Evolutionary conservation across 805 yeast genomes (phyloP), one percentile per base, ranked within the genome.

Genomic region (Torulaspora quercuum): DNA sequence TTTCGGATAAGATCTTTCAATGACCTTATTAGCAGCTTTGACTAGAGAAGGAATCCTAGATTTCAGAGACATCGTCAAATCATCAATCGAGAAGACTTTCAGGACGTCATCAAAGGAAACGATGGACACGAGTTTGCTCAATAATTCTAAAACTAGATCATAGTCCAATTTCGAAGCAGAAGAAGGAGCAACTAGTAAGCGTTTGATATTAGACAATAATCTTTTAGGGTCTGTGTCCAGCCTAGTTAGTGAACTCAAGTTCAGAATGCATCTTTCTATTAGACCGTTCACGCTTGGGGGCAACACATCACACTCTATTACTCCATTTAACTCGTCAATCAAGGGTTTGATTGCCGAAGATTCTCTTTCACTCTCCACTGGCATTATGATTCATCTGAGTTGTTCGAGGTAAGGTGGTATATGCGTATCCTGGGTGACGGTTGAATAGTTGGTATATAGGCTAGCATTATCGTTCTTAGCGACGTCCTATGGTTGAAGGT

Each of bases 1-100:
- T 37, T 45, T 50, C 13, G 63, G 63, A 25, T 46, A 42, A 3
- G 63, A 56, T 10, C 37, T 37, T 7, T 45, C 39, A n/a, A 59
- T 44, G 7, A 58, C 52, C 23, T 47, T 49, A 32, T 59, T 54
- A 5, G 59, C 56, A 6, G 52, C 40, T 11, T 37, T 48, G 1
- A 48, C 32, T 25, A 59, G 32, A 2, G 46, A 37, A 1, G 36
- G 9, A n/a, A 50, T 40, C 7, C 37, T 23, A 7, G 63, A 55
- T 3, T 35, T 25, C 17, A 59, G 25, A 6, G 59, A 59, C 17
- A 14, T 20, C 22, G 37, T 40, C 19, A 58, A 31, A 35, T 59
- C 61, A 2, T 46, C 42, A 3, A 52, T 30, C 1, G 52, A 30
- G 30, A 46, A 58, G 2, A 47, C 35, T 15, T 37, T 37, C 14